A percentile compares a stretch with the other conserved stretches of the same genome.
Conservation (phyloP, 345 rosid species). For the Turritis glabra region DNA sequence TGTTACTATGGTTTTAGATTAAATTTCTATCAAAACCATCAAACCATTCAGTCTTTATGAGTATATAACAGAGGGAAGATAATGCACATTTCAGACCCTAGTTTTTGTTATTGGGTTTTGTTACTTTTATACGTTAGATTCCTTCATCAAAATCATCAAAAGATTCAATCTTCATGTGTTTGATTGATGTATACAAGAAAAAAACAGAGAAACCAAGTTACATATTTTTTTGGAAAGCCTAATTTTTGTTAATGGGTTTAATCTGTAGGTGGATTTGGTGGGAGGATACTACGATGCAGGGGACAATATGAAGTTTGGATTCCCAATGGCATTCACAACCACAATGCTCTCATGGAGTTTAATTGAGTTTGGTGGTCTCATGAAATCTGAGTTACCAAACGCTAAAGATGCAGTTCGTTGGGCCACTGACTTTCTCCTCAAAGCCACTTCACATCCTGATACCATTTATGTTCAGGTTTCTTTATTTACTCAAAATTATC, state of each 20-base stretch:
- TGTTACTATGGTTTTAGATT: not conserved
- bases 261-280: constrained; percentile 62
- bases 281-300: constrained; percentile 98
- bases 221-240: not conserved
- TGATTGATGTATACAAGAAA: not conserved
- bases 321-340: constrained; percentile 87
- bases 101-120: not conserved
- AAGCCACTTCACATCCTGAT: constrained; percentile 66
- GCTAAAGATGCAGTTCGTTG: constrained; percentile 66
- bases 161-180: not conserved
- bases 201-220: not conserved
- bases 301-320: constrained; percentile 83
- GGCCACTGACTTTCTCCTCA: constrained; percentile 78
- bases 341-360: constrained; percentile 84
- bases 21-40: too few species aligned
- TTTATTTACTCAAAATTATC: not conserved
- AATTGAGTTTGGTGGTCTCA: constrained; percentile 55
- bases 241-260: not conserved
- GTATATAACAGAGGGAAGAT: not conserved
- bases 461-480: constrained; percentile 50
- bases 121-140: too few species aligned
- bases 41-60: too few species aligned
- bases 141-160: too few species aligned
- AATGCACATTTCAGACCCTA: not conserved
- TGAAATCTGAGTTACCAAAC: constrained; percentile 47